Conservation (phyloP, 106 monocot species). For the Triglochin maritima region DNA sequence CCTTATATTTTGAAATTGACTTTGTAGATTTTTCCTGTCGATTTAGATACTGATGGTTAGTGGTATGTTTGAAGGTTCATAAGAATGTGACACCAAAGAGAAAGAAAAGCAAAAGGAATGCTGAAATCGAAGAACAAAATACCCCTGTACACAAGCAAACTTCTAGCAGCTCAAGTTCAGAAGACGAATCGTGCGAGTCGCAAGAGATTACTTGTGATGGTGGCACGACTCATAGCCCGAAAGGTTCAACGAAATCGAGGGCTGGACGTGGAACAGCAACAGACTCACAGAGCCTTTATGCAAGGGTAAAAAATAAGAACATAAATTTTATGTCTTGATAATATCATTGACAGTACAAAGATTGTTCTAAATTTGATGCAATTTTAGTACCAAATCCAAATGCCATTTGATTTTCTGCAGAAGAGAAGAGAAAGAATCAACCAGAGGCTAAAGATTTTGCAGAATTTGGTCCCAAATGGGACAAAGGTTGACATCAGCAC, state of each 20-base stretch:
- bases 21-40: neutral
- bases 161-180: slow-evolving; percentile 8
- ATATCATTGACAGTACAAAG: neutral
- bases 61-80: slow-evolving; percentile 3
- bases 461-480: slow-evolving; percentile 72
- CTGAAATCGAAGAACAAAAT: slow-evolving; percentile 2
- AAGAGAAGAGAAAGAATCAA: slow-evolving; percentile 89
- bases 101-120: neutral
- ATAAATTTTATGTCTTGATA: neutral
- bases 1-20: neutral
- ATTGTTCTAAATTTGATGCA: no score
- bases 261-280: slow-evolving; percentile 21
- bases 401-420: slow-evolving; percentile 18
- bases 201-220: slow-evolving; percentile 4
- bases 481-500: slow-evolving; percentile 92
- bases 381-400: neutral
- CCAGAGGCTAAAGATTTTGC: slow-evolving; percentile 54
- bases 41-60: neutral
- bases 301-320: slow-evolving; percentile 15
- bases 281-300: slow-evolving; percentile 37
- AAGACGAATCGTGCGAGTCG: slow-evolving; percentile 9
- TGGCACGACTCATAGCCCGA: neutral
- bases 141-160: neutral
- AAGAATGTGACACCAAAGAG: slow-evolving; percentile 8
- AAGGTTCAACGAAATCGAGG: slow-evolving; percentile 13